A percentile compares a stretch with the other conserved stretches of the same genome.
phyloP scores from a whole-genome alignment of 2,329 filamentous ascomycete species.

The Diaporthe sp. region DNA sequence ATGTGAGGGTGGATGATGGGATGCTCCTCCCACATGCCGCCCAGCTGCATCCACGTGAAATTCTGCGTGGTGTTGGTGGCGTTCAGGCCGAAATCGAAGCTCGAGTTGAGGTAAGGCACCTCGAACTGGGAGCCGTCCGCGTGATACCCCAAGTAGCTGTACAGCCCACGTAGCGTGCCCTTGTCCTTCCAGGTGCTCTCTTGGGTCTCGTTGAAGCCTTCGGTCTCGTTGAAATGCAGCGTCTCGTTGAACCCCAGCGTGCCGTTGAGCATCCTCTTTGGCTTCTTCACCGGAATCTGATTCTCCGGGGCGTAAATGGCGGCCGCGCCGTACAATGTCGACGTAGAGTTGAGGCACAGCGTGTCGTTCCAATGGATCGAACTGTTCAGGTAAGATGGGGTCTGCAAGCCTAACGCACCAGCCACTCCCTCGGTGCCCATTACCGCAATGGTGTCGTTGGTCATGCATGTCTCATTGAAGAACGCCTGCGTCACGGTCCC shows the following conservation, averaged over 20 bases:
- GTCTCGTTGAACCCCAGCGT: constrained; percentile 25
- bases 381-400: constrained; percentile 48
- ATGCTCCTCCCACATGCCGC: constrained; percentile 58
- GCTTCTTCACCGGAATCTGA: constrained; percentile 40
- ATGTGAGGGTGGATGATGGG: constrained; percentile 55
- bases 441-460: constrained; percentile 48
- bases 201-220: constrained; percentile 1
- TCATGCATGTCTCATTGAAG: constrained; percentile 43
- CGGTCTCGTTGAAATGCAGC: constrained; percentile 17
- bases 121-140: constrained; percentile 31
- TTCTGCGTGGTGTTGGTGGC: constrained; percentile 50
- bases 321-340: constrained; percentile 47
- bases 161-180: constrained; percentile 34
- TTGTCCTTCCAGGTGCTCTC: constrained; percentile 27
- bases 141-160: constrained; percentile 35
- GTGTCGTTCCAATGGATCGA: constrained; percentile 48
- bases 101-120: constrained; percentile 45
- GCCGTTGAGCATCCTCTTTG: constrained; percentile 28
- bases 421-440: constrained; percentile 48
- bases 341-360: constrained; percentile 53
- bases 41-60: constrained; percentile 53
- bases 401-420: constrained; percentile 48
- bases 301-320: constrained; percentile 48
- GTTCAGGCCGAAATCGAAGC: constrained; percentile 45
- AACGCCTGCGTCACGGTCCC: constrained; percentile 49